These are phyloP conservation scores for Aaosphaeria arxii DNA, from an alignment of 2,329 filamentous ascomycete species.

Conservation along the genomic window DNA sequence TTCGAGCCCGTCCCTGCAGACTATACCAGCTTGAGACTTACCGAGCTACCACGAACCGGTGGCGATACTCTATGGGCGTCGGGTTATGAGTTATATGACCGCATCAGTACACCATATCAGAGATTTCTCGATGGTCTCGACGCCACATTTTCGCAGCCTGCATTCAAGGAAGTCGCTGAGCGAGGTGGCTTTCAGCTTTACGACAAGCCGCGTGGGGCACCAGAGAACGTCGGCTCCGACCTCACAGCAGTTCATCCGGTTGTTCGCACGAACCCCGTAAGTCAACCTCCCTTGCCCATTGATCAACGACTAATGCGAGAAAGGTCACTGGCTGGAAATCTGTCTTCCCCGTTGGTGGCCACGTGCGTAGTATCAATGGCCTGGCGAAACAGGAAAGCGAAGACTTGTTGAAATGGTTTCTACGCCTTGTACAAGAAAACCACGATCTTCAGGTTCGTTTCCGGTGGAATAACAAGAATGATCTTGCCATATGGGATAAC, in stretches of 20 bases:
- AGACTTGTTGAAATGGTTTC: constrained; percentile 40
- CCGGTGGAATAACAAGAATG: constrained; percentile 47
- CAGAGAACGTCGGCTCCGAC: constrained; percentile 47
- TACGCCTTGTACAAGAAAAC: constrained; percentile 37
- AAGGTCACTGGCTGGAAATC: constrained; percentile 35
- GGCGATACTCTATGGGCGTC: constrained; percentile 66
- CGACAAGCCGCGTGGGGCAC: constrained; percentile 45
- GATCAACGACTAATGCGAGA: constrained; percentile 52
- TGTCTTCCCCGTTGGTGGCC: constrained; percentile 45
- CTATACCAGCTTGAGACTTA: constrained; percentile 57
- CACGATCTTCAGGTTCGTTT: constrained; percentile 53
- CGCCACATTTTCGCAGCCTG: constrained; percentile 38
- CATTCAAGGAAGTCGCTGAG: constrained; percentile 30
- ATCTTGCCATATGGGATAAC: constrained; percentile 64
- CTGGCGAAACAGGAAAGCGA: constrained; percentile 39
- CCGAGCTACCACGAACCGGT: constrained; percentile 12
- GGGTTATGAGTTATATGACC: constrained; percentile 65
- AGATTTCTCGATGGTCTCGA: constrained; percentile 43
- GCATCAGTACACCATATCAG: constrained; percentile 52
- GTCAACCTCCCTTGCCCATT: constrained; percentile 10
- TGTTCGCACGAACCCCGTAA: constrained; percentile 55
- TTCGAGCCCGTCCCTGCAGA: constrained; percentile 63
- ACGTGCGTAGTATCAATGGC: constrained; percentile 37
- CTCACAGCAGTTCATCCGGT: constrained; percentile 50
- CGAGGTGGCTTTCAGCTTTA: constrained; percentile 36